Conservation (phyloP, 164 flowering plant species). For the Platanus orientalis region DNA sequence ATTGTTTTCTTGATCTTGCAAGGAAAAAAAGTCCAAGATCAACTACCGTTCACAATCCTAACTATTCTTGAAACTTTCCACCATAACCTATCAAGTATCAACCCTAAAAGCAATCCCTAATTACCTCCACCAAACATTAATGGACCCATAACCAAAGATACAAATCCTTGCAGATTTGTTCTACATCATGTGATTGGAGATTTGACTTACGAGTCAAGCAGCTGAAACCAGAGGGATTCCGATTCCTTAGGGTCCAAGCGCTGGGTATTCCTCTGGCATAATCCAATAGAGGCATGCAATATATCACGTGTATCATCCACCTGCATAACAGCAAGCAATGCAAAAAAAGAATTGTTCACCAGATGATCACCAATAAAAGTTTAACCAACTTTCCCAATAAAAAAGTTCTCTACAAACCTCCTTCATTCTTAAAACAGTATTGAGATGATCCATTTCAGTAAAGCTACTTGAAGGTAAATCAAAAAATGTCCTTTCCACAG, state of each 20-base stretch:
- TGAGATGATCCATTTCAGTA: constrained; percentile 30
- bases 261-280: constrained; percentile 89
- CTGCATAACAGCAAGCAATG: constrained; percentile 32
- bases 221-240: constrained; percentile 79
- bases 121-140: too few species aligned
- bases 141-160: neutral
- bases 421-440: constrained; percentile 33
- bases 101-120: too few species aligned
- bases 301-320: constrained; percentile 42
- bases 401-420: constrained; percentile 47
- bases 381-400: neutral
- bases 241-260: constrained; percentile 83
- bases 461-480: constrained; percentile 16
- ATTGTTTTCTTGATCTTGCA: too few species aligned
- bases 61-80: too few species aligned
- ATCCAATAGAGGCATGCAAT: constrained; percentile 67
- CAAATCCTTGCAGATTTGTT: too few species aligned
- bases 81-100: too few species aligned
- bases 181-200: neutral
- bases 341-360: neutral
- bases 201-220: constrained; percentile 80
- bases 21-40: too few species aligned
- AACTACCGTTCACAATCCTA: too few species aligned
- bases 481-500: constrained; percentile 35
- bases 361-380: neutral